Evolutionary conservation across 2,329 filamentous ascomycete species (phyloP), one percentile per base, ranked within the genome.

Genomic region (Colletotrichum sp.): DNA sequence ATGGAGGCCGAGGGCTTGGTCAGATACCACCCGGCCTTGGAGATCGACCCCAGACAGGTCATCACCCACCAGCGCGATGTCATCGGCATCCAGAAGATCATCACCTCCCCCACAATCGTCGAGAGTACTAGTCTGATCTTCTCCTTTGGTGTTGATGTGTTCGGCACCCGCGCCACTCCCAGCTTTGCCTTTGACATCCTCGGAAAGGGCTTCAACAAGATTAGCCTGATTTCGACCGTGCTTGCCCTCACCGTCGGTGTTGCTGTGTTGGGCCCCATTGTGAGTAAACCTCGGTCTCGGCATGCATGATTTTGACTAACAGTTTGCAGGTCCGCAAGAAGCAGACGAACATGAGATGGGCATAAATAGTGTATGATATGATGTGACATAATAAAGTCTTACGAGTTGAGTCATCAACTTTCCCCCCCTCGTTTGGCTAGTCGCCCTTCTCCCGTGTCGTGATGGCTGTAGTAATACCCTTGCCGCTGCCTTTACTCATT

Each of bases 51-150:
- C 0, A 93, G 94, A 77, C 92, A 92, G 85, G 89, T 94, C 70
- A 84, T 98, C 61, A 95, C 94, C 34, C 97, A 99, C 83, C 89
- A 93, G 77, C 91, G 95, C 24, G 94, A 98, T 76, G 90, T 98
- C 2, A 74, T 96, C 3, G 95, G 95, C 8, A 89, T 98, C 55
- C 87, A 90, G 73, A 86, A 90, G 59, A 91, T 98, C 24, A 89
- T 96, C 34, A 92, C 95, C 0, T 90, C 90, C 21, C 94, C 96
- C 1, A 94, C 95, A 2, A 83, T 95, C 6, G 89, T 99, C 34
- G 97, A 99, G 86, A 98, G 96, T 84, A 98, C 97, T 2, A 96
- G 94, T 79, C 83, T 98, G 69, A 90, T 99, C 15, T 93, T 98
- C 79, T 95, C 95, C 0, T 98, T 94, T 79, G 97, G 97, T 5